Conservation (phyloP, 495 filamentous ascomycete species). For the Aspergillus heteromorphus region DNA sequence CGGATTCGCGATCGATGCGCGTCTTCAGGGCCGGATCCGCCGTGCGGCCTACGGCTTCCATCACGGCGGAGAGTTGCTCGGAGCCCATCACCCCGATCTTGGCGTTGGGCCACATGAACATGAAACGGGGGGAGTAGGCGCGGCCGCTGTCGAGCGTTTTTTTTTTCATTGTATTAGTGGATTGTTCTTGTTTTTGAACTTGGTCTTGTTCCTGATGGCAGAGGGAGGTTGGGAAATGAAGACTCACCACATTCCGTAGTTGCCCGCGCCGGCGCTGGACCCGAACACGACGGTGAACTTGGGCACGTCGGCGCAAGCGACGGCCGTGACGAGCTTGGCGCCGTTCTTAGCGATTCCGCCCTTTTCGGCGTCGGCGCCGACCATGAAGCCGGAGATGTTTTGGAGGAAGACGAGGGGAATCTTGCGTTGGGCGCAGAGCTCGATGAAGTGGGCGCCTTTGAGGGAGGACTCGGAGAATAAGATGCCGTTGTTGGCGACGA, state of each 20-base stretch:
- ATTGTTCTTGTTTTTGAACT: too few species aligned
- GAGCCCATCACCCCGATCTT: slow-evolving; percentile 94
- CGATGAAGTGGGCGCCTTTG: slow-evolving; percentile 97
- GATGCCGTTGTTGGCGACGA: slow-evolving; percentile 95
- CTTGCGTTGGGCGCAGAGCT: slow-evolving; percentile 86
- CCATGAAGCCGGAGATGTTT: slow-evolving; percentile 98
- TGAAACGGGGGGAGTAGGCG: slow-evolving; percentile 81
- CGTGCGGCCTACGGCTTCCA: slow-evolving; percentile 86
- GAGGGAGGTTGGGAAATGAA: too few species aligned
- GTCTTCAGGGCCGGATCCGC: slow-evolving; percentile 76
- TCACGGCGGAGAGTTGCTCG: slow-evolving; percentile 87
- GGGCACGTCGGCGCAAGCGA: slow-evolving; percentile 90
- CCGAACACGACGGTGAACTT: slow-evolving; percentile 97
- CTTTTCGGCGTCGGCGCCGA: slow-evolving; percentile 80
- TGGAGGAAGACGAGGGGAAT: slow-evolving; percentile 92
- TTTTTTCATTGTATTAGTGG: neutral
- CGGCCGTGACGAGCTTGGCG: slow-evolving; percentile 92
- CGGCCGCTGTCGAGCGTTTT: slow-evolving; percentile 57
- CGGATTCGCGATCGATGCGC: slow-evolving; percentile 85
- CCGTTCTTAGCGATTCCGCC: slow-evolving; percentile 96
- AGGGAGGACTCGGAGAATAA: slow-evolving; percentile 87
- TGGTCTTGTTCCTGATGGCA: too few species aligned
- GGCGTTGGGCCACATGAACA: slow-evolving; percentile 98
- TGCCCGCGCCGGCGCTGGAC: slow-evolving; percentile 66
- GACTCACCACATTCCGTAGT: slow-evolving; percentile 77